A percentile compares a stretch with the other conserved stretches of the same genome.
phyloP scores from a whole-genome alignment of 805 yeast species.

The Grigorovia humatica region DNA sequence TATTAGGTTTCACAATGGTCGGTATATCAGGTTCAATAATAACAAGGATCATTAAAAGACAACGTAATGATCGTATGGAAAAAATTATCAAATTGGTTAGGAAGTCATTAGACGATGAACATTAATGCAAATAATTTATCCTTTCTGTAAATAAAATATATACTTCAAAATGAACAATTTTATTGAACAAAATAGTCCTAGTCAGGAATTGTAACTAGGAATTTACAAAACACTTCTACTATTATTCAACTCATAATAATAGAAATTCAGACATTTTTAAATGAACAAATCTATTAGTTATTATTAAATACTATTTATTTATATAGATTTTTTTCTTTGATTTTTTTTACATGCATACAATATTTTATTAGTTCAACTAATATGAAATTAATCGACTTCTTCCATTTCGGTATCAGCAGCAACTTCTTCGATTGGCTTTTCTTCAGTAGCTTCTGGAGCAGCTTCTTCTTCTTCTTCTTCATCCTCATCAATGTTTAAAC shows the following conservation, averaged over 20 bases:
- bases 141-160: neutral
- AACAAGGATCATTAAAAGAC: constrained; percentile 4
- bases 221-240: too few relatives aligned
- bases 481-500: constrained; percentile 94
- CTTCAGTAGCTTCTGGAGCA: constrained; percentile 36
- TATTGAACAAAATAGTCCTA: neutral
- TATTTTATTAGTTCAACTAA: neutral
- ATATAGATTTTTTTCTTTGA: neutral
- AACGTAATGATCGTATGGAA: neutral
- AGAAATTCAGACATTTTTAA: neutral
- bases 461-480: constrained; percentile 37
- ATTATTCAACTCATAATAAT: too few relatives aligned
- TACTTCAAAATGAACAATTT: neutral
- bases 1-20: constrained; percentile 17
- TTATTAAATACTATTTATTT: constrained; percentile 1
- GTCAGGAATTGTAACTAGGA: too few relatives aligned
- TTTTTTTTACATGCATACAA: neutral
- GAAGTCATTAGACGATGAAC: neutral
- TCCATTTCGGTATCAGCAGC: constrained; percentile 95
- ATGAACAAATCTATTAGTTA: neutral
- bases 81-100: neutral
- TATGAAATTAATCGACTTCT: constrained; percentile 75
- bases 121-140: neutral
- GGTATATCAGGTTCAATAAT: constrained; percentile 12
- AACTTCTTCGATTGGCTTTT: constrained; percentile 42